phyloP scores from a whole-genome alignment of 2,329 filamentous ascomycete genomes.

The Exophiala sp. region DNA sequence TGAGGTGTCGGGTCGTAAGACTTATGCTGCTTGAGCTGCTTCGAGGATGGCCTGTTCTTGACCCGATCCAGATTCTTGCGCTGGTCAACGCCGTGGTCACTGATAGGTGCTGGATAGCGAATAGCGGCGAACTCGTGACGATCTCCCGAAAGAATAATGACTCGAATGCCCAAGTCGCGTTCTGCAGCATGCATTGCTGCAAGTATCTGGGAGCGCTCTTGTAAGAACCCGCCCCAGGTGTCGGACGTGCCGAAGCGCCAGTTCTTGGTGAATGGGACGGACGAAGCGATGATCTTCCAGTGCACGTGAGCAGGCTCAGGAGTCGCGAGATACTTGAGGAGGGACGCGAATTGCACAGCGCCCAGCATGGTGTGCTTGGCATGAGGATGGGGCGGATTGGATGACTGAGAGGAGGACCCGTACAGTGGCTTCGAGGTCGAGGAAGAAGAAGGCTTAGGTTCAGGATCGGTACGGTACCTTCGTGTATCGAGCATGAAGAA shows the following conservation, averaged over 20 bases:
- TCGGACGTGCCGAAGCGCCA: slow-evolving; percentile 86
- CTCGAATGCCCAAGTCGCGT: slow-evolving; percentile 64
- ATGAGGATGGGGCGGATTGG: slow-evolving; percentile 29
- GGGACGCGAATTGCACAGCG: slow-evolving; percentile 69
- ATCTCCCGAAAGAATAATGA: slow-evolving; percentile 84
- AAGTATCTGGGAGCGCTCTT: slow-evolving; percentile 73
- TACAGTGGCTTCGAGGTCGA: slow-evolving; percentile 11
- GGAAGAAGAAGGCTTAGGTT: slow-evolving; percentile 13
- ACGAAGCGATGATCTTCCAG: slow-evolving; percentile 91
- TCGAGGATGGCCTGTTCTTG: neutral
- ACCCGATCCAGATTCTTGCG: slow-evolving; percentile 28
- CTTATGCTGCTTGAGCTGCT: neutral
- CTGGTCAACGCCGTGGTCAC: neutral
- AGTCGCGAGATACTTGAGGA: slow-evolving; percentile 70
- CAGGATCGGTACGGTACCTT: slow-evolving; percentile 65
- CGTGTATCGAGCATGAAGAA: slow-evolving; percentile 96
- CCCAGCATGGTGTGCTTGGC: slow-evolving; percentile 79
- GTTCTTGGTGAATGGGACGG: slow-evolving; percentile 95
- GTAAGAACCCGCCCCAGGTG: slow-evolving; percentile 90
- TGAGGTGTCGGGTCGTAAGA: slow-evolving; percentile 26
- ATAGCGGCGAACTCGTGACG: slow-evolving; percentile 97
- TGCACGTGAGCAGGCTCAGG: slow-evolving; percentile 73
- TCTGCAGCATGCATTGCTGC: slow-evolving; percentile 90
- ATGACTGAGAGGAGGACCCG: slow-evolving; percentile 3
- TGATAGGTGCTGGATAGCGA: slow-evolving; percentile 50